Conservation (phyloP, 805 yeast species). For the Zygosaccharomyces lentus region DNA sequence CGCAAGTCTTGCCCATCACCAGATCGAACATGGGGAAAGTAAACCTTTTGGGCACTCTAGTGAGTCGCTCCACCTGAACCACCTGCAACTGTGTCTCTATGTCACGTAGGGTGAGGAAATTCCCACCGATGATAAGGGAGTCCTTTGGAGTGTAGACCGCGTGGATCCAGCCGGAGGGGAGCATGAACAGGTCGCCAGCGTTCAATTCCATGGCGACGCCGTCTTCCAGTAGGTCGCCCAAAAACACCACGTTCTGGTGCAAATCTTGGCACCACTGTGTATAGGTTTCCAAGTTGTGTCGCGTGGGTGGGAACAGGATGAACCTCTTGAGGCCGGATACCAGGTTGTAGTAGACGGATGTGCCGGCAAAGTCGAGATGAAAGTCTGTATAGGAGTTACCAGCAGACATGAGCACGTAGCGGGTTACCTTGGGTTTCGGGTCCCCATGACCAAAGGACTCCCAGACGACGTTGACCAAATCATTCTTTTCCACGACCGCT, state of each 20-base stretch:
- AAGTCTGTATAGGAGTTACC: conserved; percentile 79
- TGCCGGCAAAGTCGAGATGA: conserved; percentile 89
- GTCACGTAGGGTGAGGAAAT: conserved; percentile 65
- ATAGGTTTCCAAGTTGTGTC: conserved; percentile 54
- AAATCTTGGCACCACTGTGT: conserved; percentile 67
- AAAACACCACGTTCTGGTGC: conserved; percentile 56
- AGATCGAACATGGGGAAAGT: conserved; percentile 72
- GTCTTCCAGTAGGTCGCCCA: conserved; percentile 48
- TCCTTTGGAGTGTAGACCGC: conserved; percentile 81
- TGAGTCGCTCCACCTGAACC: conserved; percentile 55
- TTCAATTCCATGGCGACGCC: conserved; percentile 53
- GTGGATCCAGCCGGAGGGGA: conserved; percentile 94
- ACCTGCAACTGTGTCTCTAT: conserved; percentile 60
- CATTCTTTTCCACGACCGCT: conserved; percentile 55
- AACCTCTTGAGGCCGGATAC: conserved; percentile 72
- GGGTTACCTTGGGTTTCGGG: conserved; percentile 56
- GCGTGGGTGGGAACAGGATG: conserved; percentile 74
- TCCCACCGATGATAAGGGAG: conserved; percentile 83
- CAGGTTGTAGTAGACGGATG: conserved; percentile 84
- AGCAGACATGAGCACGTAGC: conserved; percentile 84
- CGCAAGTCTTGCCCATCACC: conserved; percentile 41
- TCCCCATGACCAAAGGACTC: conserved; percentile 22
- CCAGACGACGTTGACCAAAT: conserved; percentile 71
- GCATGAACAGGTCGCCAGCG: conserved; percentile 70
- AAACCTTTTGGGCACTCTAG: conserved; percentile 71